phyloP scores from a whole-genome alignment of 2,329 filamentous ascomycete genomes.

The Fusarium sp. region DNA sequence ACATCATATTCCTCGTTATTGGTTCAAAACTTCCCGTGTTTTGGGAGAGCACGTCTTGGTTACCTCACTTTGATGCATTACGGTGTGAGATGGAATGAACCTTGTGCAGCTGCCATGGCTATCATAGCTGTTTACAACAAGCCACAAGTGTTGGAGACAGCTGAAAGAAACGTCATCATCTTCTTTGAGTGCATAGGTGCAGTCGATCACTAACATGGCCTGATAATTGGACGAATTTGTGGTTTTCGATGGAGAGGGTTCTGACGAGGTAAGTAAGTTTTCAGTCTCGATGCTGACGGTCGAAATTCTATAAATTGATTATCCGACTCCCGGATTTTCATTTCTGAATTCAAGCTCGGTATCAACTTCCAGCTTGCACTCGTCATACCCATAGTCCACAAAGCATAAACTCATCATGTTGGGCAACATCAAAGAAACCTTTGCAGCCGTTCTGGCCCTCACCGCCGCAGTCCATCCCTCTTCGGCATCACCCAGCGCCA shows the following conservation, averaged over 20 bases:
- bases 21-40: neutral
- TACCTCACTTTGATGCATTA: neutral
- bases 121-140: neutral
- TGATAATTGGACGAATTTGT: accelerated
- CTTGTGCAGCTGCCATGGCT: accelerated
- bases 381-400: accelerated
- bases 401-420: accelerated
- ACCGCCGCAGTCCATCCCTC: neutral
- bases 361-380: neutral
- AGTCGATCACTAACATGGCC: accelerated
- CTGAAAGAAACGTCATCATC: neutral
- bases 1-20: neutral
- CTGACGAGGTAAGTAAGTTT: accelerated
- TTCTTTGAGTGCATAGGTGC: accelerated
- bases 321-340: too few relatives aligned
- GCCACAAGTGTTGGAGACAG: neutral
- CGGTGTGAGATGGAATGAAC: neutral
- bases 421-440: neutral
- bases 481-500: neutral
- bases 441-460: accelerated
- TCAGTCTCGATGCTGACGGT: accelerated
- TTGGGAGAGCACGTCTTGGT: neutral
- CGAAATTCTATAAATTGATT: neutral
- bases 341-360: too few relatives aligned
- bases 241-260: accelerated